These are phyloP conservation scores for Dovyalis caffra DNA, from an alignment of 345 rosid species.

Conservation along the genomic window DNA sequence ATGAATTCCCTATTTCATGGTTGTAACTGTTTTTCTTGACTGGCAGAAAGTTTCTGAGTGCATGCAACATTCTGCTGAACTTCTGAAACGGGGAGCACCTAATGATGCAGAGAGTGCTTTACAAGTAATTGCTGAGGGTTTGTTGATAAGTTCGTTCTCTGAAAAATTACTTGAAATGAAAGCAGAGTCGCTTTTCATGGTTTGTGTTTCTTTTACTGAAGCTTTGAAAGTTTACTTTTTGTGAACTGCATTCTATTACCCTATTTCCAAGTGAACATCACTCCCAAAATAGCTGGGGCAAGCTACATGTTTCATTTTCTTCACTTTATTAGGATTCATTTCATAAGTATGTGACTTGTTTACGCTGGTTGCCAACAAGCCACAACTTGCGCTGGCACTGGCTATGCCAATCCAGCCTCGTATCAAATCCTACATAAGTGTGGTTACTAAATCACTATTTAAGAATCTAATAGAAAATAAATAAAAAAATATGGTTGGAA, in stretches of 20 bases:
- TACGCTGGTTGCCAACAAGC: neutral
- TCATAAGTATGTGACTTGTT: neutral
- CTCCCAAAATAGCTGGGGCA: neutral
- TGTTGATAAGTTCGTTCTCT: conserved; percentile 57
- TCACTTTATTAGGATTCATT: neutral
- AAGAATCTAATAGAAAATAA: conserved; percentile 2
- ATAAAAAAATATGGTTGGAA: neutral
- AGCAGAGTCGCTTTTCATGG: conserved; percentile 77
- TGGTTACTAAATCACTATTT: neutral
- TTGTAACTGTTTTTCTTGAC: conserved; percentile 25
- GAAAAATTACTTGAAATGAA: conserved; percentile 84
- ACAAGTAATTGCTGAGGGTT: conserved; percentile 66
- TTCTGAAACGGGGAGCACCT: conserved; percentile 46
- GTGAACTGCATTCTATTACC: neutral
- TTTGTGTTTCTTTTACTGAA: conserved; percentile 29
- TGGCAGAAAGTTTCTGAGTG: conserved; percentile 77
- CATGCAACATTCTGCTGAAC: conserved; percentile 50
- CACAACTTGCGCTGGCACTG: neutral
- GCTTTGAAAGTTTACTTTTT: neutral
- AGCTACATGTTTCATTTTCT: neutral
- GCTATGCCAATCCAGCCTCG: neutral
- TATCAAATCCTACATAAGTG: neutral
- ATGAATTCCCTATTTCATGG: conserved; percentile 10
- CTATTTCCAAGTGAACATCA: neutral
- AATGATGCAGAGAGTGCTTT: conserved; percentile 56